Base-by-base conservation (phyloP, 2,329 filamentous ascomycete genomes). In the Hypoxylon sp. region DNA sequence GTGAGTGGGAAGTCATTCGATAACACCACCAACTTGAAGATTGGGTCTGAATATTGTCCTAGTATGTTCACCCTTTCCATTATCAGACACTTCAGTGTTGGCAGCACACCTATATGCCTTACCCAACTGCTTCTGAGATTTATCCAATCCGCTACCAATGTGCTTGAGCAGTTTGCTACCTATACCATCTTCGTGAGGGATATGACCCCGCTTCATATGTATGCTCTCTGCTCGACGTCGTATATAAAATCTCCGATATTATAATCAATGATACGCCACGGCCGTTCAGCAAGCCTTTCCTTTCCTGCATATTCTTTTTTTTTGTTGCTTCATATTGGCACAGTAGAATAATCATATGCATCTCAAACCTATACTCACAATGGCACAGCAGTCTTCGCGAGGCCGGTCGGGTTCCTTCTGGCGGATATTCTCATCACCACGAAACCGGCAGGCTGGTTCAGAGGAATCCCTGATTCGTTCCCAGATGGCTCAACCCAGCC, bases 401-500 rank as follows among this genome's bases (percentile, higher is more conserved):
- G 10, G 53, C 35, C 66, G 61, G 22, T 29, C 44, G 14, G 59
- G 66, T 22, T 24, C 52, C 9, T 59, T 71, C 52, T 55, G 58
- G 52, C 65, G 61, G n/a, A 64, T 74, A 58, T 73, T 74, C 54
- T 71, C 59, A n/a, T 63, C 54, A 13, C 67, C 58, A 19, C 67
- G 55, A 44, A 54, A 57, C 24, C 64, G 59, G 26, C 51, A 63
- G 26, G 46, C 44, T 39, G 46, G 51, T 44, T 52, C 51, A 9
- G 61, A 62, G 42, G 46, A 57, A 52, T 53, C 47, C 8, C 42
- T 42, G 44, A 35, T 46, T 39, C 29, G 42, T 39, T 52, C 52
- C 37, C 42, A 59, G 47, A 76, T 76, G 73, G 67, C 73, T 48
- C 68, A 64, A 19, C 67, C 67, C 19, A 48, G 46, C 63, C 73